These are phyloP conservation scores for Annona squamosa DNA, from an alignment of 164 flowering plant species.

Conservation along the genomic window DNA sequence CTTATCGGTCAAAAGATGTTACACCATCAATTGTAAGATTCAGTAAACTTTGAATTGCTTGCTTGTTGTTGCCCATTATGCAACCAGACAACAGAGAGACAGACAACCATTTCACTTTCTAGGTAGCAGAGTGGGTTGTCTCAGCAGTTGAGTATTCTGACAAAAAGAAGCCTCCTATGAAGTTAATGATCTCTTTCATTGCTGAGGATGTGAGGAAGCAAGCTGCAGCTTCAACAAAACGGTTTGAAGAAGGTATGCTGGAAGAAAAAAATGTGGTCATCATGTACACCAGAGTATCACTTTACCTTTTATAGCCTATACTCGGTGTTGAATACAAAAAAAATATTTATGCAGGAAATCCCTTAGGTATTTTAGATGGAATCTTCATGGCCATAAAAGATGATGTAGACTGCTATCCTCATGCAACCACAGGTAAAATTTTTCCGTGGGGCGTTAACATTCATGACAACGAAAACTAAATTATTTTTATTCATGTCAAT, in stretches of 20 bases:
- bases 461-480: too few relatives aligned
- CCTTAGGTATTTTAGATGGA: conserved; percentile 83
- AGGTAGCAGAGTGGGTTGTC: conserved; percentile 86
- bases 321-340: background rate
- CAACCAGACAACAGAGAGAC: background rate
- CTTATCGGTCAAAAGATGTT: conserved; percentile 54
- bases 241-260: conserved; percentile 81
- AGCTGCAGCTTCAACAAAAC: conserved; percentile 81
- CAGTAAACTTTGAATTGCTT: background rate
- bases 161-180: conserved; percentile 49
- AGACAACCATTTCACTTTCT: conserved; percentile 11
- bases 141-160: conserved; percentile 54
- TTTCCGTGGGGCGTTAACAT: too few relatives aligned
- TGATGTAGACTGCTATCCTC: conserved; percentile 81
- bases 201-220: conserved; percentile 74
- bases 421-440: conserved; percentile 58
- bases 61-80: background rate
- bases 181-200: conserved; percentile 59
- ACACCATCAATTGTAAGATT: conserved; percentile 67
- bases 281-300: too few relatives aligned
- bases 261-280: background rate
- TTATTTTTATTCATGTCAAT: too few relatives aligned
- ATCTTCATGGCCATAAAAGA: conserved; percentile 90
- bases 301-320: background rate
- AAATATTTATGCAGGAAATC: conserved; percentile 47